Evolutionary conservation across 2,329 filamentous ascomycete species (phyloP).

Genomic region (Aspergillus candidus): DNA sequence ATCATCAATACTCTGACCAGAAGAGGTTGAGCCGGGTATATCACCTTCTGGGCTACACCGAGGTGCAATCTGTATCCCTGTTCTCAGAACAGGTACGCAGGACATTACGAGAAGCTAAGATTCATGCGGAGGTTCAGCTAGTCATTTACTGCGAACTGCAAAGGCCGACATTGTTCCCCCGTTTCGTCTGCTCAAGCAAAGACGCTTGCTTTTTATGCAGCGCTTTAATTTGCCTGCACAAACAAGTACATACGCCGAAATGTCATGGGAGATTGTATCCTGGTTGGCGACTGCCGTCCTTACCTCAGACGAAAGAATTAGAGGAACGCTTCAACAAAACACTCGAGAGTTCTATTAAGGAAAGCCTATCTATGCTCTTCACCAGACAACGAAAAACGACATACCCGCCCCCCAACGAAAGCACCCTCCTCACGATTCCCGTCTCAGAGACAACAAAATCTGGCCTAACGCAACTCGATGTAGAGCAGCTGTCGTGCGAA

Average conservation of each 20-base stretch:
- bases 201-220: conserved; percentile 22
- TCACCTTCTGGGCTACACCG: conserved; percentile 5
- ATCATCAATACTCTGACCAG: too few relatives aligned
- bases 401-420: conserved; percentile 16
- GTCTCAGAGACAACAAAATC: conserved; percentile 8
- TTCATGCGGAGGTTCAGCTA: conserved; percentile 19
- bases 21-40: background rate
- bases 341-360: conserved; percentile 3
- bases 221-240: conserved; percentile 11
- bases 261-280: conserved; percentile 17
- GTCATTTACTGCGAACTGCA: conserved; percentile 18
- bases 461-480: background rate
- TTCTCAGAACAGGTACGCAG: background rate
- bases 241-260: conserved; percentile 13
- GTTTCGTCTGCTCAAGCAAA: conserved; percentile 21
- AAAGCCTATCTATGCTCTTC: conserved; percentile 5
- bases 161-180: conserved; percentile 6
- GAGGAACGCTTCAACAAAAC: conserved; percentile 8
- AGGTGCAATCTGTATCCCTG: conserved; percentile 1
- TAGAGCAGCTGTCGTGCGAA: background rate
- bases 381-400: conserved; percentile 4
- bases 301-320: conserved; percentile 5
- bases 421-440: conserved; percentile 13
- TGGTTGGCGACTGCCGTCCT: conserved; percentile 11
- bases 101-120: conserved; percentile 7